Conservation (phyloP, 164 flowering plant genomes). For the Liquidambar formosana region DNA sequence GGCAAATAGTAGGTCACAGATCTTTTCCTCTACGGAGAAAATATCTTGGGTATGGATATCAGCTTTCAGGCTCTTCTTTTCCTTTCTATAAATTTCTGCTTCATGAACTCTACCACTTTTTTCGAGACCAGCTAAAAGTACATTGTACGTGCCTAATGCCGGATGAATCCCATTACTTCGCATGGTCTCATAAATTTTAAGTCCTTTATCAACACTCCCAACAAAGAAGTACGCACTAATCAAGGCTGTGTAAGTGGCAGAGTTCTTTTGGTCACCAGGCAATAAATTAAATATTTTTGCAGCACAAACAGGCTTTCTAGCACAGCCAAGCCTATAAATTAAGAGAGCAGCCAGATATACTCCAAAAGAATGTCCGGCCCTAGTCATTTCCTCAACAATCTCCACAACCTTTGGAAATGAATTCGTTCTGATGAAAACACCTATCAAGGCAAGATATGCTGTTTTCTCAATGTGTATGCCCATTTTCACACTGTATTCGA, state of each 20-base stretch:
- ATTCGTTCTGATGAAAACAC: slow-evolving; percentile 49
- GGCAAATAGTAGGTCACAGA: slow-evolving; percentile 48
- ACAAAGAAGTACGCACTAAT: slow-evolving; percentile 55
- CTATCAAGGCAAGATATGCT: slow-evolving; percentile 61
- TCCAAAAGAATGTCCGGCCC: slow-evolving; percentile 54
- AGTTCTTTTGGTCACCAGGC: slow-evolving; percentile 51
- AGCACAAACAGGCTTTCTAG: slow-evolving; percentile 47
- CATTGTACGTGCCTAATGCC: slow-evolving; percentile 59
- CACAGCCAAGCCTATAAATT: slow-evolving; percentile 66
- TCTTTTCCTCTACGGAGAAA: slow-evolving; percentile 36
- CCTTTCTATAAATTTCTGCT: slow-evolving; percentile 47
- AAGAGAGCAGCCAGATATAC: slow-evolving; percentile 46
- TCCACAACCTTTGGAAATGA: slow-evolving; percentile 40
- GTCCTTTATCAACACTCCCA: slow-evolving; percentile 60
- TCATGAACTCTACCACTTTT: slow-evolving; percentile 42
- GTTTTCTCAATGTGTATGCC: slow-evolving; percentile 43
- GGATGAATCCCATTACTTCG: slow-evolving; percentile 41
- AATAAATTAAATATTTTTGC: slow-evolving; percentile 55
- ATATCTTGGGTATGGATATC: slow-evolving; percentile 13
- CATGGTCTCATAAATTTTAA: slow-evolving; percentile 59
- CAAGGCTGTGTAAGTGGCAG: slow-evolving; percentile 67
- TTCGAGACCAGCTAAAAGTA: slow-evolving; percentile 64
- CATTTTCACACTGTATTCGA: slow-evolving; percentile 45
- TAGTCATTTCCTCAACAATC: slow-evolving; percentile 55
- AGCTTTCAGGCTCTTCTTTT: slow-evolving; percentile 39